phyloP scores from a whole-genome alignment of 768 basidiomycete species.

The Leccinum imitatum region DNA sequence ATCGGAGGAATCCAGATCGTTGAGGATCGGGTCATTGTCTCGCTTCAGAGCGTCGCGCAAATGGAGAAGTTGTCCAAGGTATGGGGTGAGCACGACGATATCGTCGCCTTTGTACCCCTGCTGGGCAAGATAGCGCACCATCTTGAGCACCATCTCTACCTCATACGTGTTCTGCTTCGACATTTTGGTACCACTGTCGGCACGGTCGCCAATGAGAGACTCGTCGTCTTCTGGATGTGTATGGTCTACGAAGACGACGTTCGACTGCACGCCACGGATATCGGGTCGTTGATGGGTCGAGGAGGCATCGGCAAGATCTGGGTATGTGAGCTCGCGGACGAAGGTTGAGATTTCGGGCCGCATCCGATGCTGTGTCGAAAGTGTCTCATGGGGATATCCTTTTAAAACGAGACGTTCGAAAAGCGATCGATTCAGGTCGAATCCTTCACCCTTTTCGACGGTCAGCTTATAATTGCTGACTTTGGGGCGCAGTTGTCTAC shows the following conservation, averaged over 20 bases:
- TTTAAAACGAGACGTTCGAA: conserved; percentile 66
- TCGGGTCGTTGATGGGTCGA: conserved; percentile 47
- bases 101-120: conserved; percentile 64
- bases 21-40: conserved; percentile 57
- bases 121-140: conserved; percentile 62
- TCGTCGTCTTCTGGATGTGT: conserved; percentile 52
- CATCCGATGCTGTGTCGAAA: conserved; percentile 68
- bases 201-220: conserved; percentile 38
- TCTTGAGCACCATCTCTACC: conserved; percentile 61
- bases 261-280: conserved; percentile 53
- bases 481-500: conserved; percentile 69
- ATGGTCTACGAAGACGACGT: conserved; percentile 65
- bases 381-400: conserved; percentile 58
- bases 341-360: conserved; percentile 67
- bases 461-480: conserved; percentile 64
- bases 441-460: conserved; percentile 68
- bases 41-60: conserved; percentile 45
- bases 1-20: conserved; percentile 60
- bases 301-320: conserved; percentile 57
- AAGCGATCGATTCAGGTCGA: conserved; percentile 61
- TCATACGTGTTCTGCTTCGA: conserved; percentile 66
- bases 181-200: conserved; percentile 43
- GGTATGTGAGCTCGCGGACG: conserved; percentile 65
- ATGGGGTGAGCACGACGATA: conserved; percentile 69
- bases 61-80: conserved; percentile 59